Percentiles rank a stretch among this genome's conserved stretches.
These are phyloP conservation scores for Pleurotus ostreatus DNA, from an alignment of 768 basidiomycete genomes.

Conservation along the genomic window DNA sequence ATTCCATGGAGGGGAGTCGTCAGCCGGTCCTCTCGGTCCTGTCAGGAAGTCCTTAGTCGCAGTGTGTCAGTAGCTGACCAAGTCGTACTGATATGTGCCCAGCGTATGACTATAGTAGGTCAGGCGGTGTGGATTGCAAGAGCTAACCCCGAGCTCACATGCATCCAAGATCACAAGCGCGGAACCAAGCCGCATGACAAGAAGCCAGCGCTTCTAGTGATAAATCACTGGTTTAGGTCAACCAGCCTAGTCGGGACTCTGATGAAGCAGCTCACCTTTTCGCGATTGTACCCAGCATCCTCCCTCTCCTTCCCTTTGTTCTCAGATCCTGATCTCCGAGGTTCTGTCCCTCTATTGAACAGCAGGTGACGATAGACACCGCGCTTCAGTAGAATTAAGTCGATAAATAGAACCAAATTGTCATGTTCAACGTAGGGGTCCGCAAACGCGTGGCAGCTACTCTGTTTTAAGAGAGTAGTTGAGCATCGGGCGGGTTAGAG, in stretches of 20 bases:
- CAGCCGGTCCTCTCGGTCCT: slow-evolving; percentile 37
- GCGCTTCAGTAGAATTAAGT: slow-evolving; percentile 77
- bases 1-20: slow-evolving; percentile 45
- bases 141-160: slow-evolving; percentile 42
- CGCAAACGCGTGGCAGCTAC: slow-evolving; percentile 60
- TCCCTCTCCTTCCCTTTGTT: neutral
- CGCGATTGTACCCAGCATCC: neutral
- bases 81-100: slow-evolving; percentile 61
- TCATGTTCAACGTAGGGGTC: slow-evolving; percentile 91
- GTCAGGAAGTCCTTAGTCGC: neutral
- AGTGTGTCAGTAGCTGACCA: neutral
- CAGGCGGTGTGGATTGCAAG: slow-evolving; percentile 1
- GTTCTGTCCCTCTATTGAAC: slow-evolving; percentile 73
- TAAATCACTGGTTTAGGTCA: neutral
- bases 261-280: slow-evolving; percentile 20
- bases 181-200: slow-evolving; percentile 56
- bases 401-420: slow-evolving; percentile 64
- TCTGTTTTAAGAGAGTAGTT: slow-evolving; percentile 27
- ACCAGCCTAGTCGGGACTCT: neutral
- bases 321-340: slow-evolving; percentile 33
- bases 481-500: slow-evolving; percentile 2
- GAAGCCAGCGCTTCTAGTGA: slow-evolving; percentile 52
- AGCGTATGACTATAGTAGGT: slow-evolving; percentile 62
- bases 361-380: slow-evolving; percentile 80
- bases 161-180: slow-evolving; percentile 65